Evolutionary conservation across 306 rosid genomes (phyloP), one percentile per base, ranked within the genome.

Genomic region (Gleditsia sinensis): DNA sequence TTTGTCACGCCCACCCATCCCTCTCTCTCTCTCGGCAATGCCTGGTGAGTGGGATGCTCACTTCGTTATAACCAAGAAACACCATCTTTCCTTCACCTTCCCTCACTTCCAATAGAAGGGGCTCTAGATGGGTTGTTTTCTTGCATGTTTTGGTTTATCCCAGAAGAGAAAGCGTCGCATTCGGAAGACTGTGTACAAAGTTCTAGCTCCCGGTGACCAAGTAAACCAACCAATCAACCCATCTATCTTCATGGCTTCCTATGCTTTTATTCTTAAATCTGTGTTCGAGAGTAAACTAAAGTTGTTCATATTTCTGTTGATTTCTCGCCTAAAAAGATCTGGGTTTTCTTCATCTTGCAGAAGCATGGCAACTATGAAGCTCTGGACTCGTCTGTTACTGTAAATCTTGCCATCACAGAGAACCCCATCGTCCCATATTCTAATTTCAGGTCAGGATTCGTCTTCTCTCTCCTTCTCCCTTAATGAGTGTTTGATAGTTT

Each of bases 51-150:
- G 42, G 49, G 54, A 12, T 40, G 11, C 60, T 71, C 9, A 30
- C 4, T 62, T 59, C 63, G 11, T 58, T 37, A 78, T 78, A 62
- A 37, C 28, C 49, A 45, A 46, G 45, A 62, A 16, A 25, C 81
- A 39, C 40, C 81, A 55, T 53, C 65, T 70, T 63, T 71, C 65
- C 74, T 63, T 71, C 72, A 19, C 37, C 55, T 51, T 66, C 21
- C 11, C 54, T 59, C 43, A 27, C n/a, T 32, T 43, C 21, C 78
- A 34, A 6, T 3, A 36, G 72, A 69, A 46, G 21, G 49, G 33
- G 20, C 54, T 50, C 56, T 46, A n/a, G 17, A 32, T 90, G 99
- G 97, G 95, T 66, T 94, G 97, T 50, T 94, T 94, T 72, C 92
- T 92, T 48, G 87, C 77, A 56, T 92, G 97, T 76, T 90, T 94